Evolutionary conservation across 257 asterid genomes (phyloP), one percentile per base, ranked within the genome.

Genomic region (Paraleonurus japonicus): DNA sequence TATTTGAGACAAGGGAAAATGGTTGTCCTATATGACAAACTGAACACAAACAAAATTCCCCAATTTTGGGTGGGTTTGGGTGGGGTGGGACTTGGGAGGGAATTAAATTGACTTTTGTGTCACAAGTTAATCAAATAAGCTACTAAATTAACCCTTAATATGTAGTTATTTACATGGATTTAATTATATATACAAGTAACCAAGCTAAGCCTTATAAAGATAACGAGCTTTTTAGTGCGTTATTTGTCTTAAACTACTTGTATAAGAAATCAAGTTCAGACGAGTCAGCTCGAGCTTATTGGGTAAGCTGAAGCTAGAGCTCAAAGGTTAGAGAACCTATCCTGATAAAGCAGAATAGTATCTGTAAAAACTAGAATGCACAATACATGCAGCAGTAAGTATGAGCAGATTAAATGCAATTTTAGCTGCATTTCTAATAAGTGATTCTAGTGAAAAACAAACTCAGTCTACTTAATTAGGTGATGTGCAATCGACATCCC

Each of bases 401-500:
- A 15, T 43, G 51, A 43, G 51, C 51, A 43, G 51, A 15, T 43
- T 43, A 13, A 15, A 43, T 3, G 48, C 48, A 41, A 41, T 0
- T 48, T 28, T 24, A 47, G 17, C 48, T 35, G 41, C 43, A 48
- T 30, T 51, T 62, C 47, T 35, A 30, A 27, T 19, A 27, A 15
- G 20, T 23, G 55, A 75, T 48, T 39, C 43, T 39, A 26, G 59
- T 41, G 27, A 1, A 6, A 20, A 22, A 13, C 26, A 55, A 48
- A 59, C 62, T 20, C 33, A 63, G 58, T 66, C 32, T 71, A 64
- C 70, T 72, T 72, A n/a, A 67, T 59, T 61, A 26, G n/a, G 15
- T 53, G 32, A 39, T 12, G 55, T 75, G 66, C 67, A 61, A 76
- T 24, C 71, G 65, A 69, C 72, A 64, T 32, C 54, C 47, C 62